These are phyloP conservation scores for Phialocephala sp. DNA, from an alignment of 2,329 filamentous ascomycete genomes.

Conservation along the genomic window DNA sequence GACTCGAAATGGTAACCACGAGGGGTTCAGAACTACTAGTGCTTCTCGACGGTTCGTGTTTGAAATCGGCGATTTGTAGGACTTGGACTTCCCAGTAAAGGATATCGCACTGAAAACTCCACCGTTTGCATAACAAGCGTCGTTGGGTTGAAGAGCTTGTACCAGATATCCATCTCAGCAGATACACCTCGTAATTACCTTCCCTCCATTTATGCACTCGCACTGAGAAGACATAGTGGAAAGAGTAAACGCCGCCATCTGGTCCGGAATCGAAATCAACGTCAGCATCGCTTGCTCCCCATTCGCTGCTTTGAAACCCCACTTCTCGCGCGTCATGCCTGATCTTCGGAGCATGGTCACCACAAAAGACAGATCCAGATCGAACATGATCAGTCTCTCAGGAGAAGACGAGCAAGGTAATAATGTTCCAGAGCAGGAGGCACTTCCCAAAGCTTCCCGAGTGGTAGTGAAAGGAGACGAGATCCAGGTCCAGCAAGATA, in stretches of 20 bases:
- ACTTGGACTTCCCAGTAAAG: too few species aligned
- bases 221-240: constrained; percentile 1
- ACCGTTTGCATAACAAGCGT: constrained; percentile 25
- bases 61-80: too few species aligned
- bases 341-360: constrained; percentile 10
- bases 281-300: constrained; percentile 55
- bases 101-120: too few species aligned
- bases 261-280: constrained; percentile 56
- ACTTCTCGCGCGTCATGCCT: constrained; percentile 44
- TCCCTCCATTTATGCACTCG: too few species aligned
- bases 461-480: not conserved
- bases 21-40: too few species aligned
- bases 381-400: constrained; percentile 14
- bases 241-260: constrained; percentile 34
- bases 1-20: too few species aligned
- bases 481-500: not conserved
- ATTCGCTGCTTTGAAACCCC: constrained; percentile 55
- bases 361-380: constrained; percentile 3
- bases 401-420: not conserved
- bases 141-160: constrained; percentile 24
- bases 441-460: not conserved
- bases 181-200: not conserved
- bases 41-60: too few species aligned
- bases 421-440: not conserved
- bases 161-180: constrained; percentile 15